These are phyloP conservation scores for Batrachochytrium dendrobatidis DNA, from an alignment of 371 early-diverging fungal species.

Conservation along the genomic window DNA sequence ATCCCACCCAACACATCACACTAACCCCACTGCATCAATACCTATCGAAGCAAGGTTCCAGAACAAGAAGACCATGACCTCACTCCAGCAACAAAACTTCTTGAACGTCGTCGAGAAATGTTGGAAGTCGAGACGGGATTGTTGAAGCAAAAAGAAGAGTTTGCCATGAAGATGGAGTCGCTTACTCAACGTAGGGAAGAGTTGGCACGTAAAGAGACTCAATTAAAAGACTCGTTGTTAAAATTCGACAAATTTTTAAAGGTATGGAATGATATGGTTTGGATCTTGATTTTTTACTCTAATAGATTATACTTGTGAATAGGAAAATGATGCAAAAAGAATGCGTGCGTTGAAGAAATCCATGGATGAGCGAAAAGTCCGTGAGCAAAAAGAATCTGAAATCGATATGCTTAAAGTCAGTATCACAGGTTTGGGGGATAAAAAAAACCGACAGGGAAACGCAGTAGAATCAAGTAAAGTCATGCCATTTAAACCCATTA, in stretches of 20 bases:
- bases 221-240: conserved; percentile 39
- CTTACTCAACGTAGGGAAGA: conserved; percentile 44
- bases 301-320: not conserved
- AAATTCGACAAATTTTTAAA: conserved; percentile 55
- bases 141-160: conserved; percentile 49
- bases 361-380: conserved; percentile 40
- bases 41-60: conserved; percentile 30
- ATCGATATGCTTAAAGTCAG: conserved; percentile 31
- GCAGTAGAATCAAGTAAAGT: conserved; percentile 38
- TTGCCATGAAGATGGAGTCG: conserved; percentile 48
- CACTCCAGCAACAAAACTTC: conserved; percentile 46
- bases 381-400: conserved; percentile 42
- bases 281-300: not conserved
- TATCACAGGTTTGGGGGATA: conserved; percentile 13
- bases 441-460: conserved; percentile 29
- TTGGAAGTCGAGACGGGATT: conserved; percentile 50
- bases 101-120: conserved; percentile 51
- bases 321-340: conserved; percentile 55
- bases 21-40: not conserved
- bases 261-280: conserved; percentile 16
- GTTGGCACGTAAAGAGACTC: conserved; percentile 38
- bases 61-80: conserved; percentile 48
- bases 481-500: not conserved
- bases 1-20: not conserved
- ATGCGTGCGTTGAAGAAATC: conserved; percentile 46